Base-by-base conservation (phyloP, 441 rosid species). In the Pelargonium australe region DNA sequence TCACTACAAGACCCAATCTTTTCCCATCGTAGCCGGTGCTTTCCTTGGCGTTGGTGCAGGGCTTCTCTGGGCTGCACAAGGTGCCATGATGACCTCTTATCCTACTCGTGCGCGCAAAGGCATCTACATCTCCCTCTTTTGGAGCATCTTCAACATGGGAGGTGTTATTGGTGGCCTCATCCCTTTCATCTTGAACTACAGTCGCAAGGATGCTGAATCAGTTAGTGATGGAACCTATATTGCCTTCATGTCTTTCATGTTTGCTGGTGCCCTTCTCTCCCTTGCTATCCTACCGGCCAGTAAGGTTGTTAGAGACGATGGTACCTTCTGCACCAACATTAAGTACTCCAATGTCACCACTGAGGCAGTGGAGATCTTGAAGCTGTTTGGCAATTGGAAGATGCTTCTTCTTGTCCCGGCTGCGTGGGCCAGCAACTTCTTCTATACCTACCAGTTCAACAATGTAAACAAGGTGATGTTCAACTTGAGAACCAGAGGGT, bases 401-500 rank as follows among this genome's bases (percentile, higher is more conserved):
- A 51, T 51, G 58, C 58, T 51, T 51, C 17, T 51, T 6, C n/a
- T 51, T 5, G 58, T 51, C 7, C 58, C 58, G 7, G 58, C 58
- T 14, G 58, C 58, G 7, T 51, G 58, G 58, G 14, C 17, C 58
- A 51, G 58, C 58, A 51, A 51, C 58, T 51, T 51, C 58, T 51
- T 51, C 58, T 51, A 51, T 17, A 51, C 58, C 17, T 51, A 51
- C 58, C 58, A 51, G 58, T 51, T 51, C 16, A 51, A 51, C 58
- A 51, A 51, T 51, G 58, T 51, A 3, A 51, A 51, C 7, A 19
- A 14, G 5, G 13, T 4, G 58, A 14, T 51, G 58, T 51, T 51
- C 58, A 51, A 51, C 58, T 51, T 51, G 58, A 51, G 58, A n/a
- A 51, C 58, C 58, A 51, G 17, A 51, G 58, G 58, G 58, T 16